A percentile compares a stretch with the other conserved stretches of the same genome.
Evolutionary conservation across 1,139 yeast species (phyloP).

Genomic region (Zygosaccharomyces sapae): DNA sequence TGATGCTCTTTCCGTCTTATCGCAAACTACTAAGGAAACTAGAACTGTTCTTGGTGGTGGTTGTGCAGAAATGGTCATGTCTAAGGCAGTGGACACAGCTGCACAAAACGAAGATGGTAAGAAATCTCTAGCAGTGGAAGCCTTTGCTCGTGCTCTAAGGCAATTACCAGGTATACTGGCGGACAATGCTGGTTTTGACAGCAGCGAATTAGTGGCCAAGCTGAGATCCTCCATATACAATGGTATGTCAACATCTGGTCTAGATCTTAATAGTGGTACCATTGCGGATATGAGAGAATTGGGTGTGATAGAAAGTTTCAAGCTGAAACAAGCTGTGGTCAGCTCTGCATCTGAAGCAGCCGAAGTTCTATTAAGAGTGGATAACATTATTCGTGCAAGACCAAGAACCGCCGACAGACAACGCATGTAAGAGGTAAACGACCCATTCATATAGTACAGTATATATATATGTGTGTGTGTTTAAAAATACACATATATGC

Average conservation of each 20-base stretch:
- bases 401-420: slow-evolving; percentile 93
- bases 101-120: slow-evolving; percentile 94
- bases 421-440: slow-evolving; percentile 24
- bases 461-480: not conserved
- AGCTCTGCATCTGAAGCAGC: slow-evolving; percentile 96
- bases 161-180: slow-evolving; percentile 94
- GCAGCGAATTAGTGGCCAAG: slow-evolving; percentile 86
- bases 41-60: slow-evolving; percentile 97
- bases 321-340: slow-evolving; percentile 91
- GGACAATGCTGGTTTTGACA: slow-evolving; percentile 95
- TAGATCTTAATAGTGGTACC: slow-evolving; percentile 76
- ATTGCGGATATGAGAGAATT: slow-evolving; percentile 92
- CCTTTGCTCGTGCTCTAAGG: slow-evolving; percentile 89
- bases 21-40: slow-evolving; percentile 94
- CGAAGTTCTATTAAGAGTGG: slow-evolving; percentile 89
- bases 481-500: slow-evolving; percentile 1
- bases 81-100: slow-evolving; percentile 92
- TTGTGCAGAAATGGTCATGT: slow-evolving; percentile 96
- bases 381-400: slow-evolving; percentile 91
- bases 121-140: slow-evolving; percentile 89
- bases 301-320: slow-evolving; percentile 89
- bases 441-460: not conserved
- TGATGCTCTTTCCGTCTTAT: slow-evolving; percentile 91
- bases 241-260: slow-evolving; percentile 88
- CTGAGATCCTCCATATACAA: slow-evolving; percentile 88